Evolutionary conservation across 2,329 filamentous ascomycete genomes (phyloP), one percentile per base, ranked within the genome.

Genomic region (Chalaropsis thielavioides): DNA sequence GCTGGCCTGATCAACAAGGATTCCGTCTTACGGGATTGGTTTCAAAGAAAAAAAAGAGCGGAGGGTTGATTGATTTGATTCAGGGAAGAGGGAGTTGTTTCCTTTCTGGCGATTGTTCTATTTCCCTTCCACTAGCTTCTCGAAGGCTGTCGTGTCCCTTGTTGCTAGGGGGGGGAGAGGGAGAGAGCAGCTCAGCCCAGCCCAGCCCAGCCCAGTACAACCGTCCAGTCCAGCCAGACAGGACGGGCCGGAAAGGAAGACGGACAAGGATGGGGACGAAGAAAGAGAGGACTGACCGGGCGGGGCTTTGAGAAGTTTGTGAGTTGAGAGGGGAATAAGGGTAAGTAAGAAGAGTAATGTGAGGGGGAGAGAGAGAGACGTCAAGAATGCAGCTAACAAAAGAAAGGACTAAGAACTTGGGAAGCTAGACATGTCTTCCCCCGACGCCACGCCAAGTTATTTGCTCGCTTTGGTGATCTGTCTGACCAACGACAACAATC

Each of bases 291-390:
- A 6, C 19, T 15, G 19, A 8, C 19, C 19, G 43, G 17, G 43
- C 49, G 7, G 24, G 3, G 22, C 19, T 8, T 19, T 27, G 8
- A 54, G 49, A 24, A 31, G 13, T 3, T 24, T 54, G 24, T 19
- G 19, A 11, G 19, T 13, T 24, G 24, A 54, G 19, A 54, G 24
- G 49, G 40, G 24, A 64, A 60, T 35, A 60, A 64, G 24, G 46
- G 44, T 44, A 64, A 59, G 59, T 44, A 27, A 15, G 22, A 58
- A 31, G 38, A 64, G 49, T 38, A 38, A 64, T 60, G 13, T 17
- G 38, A 56, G 35, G n/a, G n/a, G n/a, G n/a, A n/a, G n/a, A n/a
- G n/a, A n/a, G n/a, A n/a, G n/a, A n/a, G n/a, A n/a, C n/a, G n/a
- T n/a, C n/a, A n/a, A 46, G 35, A 54, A 19, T 41, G 27, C 24